Evolutionary conservation across 1,139 yeast genomes (phyloP).

Genomic region (Kodamaea alishanica): DNA sequence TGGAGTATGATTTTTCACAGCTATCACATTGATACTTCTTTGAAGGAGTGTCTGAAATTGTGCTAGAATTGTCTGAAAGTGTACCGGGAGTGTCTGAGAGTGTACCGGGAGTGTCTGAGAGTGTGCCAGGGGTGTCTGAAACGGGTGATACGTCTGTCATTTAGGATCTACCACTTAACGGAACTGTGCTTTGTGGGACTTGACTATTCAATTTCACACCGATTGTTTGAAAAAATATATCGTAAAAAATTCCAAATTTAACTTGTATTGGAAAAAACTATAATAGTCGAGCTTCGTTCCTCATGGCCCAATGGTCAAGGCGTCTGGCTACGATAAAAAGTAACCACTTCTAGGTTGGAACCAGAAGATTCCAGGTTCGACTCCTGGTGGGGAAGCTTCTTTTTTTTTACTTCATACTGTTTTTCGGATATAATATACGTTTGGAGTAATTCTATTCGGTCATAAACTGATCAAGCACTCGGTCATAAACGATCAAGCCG

Average conservation of each 20-base stretch:
- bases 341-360: conserved; percentile 51
- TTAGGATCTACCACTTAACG: no score
- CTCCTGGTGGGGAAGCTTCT: conserved; percentile 88
- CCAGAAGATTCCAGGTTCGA: conserved; percentile 95
- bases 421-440: no score
- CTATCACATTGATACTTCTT: conserved; percentile 62
- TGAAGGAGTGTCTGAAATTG: conserved; percentile 32
- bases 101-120: no score
- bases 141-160: no score
- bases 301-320: conserved; percentile 58
- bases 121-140: no score
- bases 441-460: no score
- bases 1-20: conserved; percentile 72
- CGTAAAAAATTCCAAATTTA: no score
- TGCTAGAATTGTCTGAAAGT: neutral
- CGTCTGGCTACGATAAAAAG: conserved; percentile 50
- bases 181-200: no score
- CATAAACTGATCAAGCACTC: no score
- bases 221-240: no score
- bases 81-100: neutral
- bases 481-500: no score
- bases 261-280: neutral
- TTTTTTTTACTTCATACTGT: conserved; percentile 24
- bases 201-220: no score
- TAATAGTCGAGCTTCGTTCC: conserved; percentile 40